Conservation (phyloP, 2,329 filamentous ascomycete genomes). For the Ophidiomyces ophidiicola region DNA sequence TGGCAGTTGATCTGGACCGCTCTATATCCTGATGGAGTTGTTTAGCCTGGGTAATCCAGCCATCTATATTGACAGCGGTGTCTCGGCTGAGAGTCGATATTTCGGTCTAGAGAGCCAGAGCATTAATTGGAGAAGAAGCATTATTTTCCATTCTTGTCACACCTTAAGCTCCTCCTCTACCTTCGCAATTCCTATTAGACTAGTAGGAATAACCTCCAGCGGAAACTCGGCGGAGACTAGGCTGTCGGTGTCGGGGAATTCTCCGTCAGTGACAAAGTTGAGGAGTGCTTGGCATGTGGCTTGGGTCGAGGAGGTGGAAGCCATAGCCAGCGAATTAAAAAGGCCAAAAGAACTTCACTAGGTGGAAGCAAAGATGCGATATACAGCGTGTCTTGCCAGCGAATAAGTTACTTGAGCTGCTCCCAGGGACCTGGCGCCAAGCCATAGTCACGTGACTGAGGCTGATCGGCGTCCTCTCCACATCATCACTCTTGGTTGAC, state of each 20-base stretch:
- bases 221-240: slow-evolving; percentile 43
- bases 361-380: no score
- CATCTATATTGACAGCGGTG: slow-evolving; percentile 64
- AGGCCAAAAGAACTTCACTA: neutral
- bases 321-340: slow-evolving; percentile 18
- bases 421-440: no score
- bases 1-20: slow-evolving; percentile 63
- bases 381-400: no score
- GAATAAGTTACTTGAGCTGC: no score
- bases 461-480: no score
- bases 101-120: slow-evolving; percentile 43
- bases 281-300: slow-evolving; percentile 50
- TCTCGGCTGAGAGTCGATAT: slow-evolving; percentile 66
- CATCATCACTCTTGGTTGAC: no score
- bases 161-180: slow-evolving; percentile 45
- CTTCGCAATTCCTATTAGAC: slow-evolving; percentile 40
- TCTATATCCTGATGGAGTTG: slow-evolving; percentile 76
- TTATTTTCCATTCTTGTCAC: slow-evolving; percentile 8
- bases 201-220: slow-evolving; percentile 36
- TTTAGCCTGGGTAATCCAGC: slow-evolving; percentile 77
- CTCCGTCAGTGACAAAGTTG: slow-evolving; percentile 47
- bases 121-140: slow-evolving; percentile 4
- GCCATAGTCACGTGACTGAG: no score
- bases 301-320: slow-evolving; percentile 28
- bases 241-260: slow-evolving; percentile 46